Base-by-base conservation (phyloP, 805 yeast species). In the Ogataea pini region DNA sequence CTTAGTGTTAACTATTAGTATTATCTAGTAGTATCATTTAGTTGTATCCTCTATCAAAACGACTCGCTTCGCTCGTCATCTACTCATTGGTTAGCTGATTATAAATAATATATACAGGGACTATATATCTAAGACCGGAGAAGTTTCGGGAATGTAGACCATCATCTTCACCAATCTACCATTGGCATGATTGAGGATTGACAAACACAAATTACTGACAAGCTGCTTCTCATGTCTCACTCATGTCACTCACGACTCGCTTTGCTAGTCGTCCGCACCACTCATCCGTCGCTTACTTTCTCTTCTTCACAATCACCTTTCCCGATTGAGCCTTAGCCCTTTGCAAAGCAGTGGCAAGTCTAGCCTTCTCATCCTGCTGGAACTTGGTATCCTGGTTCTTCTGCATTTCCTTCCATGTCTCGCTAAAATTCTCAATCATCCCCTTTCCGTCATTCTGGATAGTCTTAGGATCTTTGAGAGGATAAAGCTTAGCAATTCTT, bases 401-500 rank as follows among this genome's bases (percentile, higher is more conserved):
- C 51, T 67, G 59, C 63, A 63, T 57, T 39, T 63, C 68, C 19
- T 60, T 57, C 64, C 65, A 65, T 7, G 61, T 59, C 18, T 64
- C 63, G 20, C 57, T 56, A 44, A 69, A 52, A 39, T 59, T 63
- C 31, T 64, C 68, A 41, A 63, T 52, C 54, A 67, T 54, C 33
- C 69, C 67, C 48, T 58, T 50, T n/a, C 56, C 47, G 12, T 60
- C 61, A 22, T 66, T 61, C 18, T 63, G 60, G 13, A 58, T 48
- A 1, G 58, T 54, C 19, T 53, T 50, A n/a, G 61, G 59, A 24
- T 59, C 61, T 28, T 78, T 77, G 18, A 85, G 77, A 36, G 79
- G 75, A 34, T 79, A 80, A 54, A 86, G 74, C 10, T 80, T 78
- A 25, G 80, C 67, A 46, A 70, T 50, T 34, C 71, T 72, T 69